Conservation (phyloP, 2,329 filamentous ascomycete genomes). For the Thermoascus crustaceus region DNA sequence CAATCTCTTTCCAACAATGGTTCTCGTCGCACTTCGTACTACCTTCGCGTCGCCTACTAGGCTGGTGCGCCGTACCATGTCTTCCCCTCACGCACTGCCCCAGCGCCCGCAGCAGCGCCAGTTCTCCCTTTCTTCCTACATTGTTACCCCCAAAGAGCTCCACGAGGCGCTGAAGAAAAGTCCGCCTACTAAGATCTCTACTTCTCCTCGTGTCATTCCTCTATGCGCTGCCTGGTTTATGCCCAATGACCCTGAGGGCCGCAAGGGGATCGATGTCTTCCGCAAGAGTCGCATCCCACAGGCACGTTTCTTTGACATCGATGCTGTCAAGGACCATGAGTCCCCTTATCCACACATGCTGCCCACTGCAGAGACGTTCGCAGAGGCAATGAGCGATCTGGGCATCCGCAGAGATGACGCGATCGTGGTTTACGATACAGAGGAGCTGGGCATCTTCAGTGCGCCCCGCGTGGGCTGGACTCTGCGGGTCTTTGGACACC, state of each 20-base stretch:
- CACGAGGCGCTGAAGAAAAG: slow-evolving; percentile 74
- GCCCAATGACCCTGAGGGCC: slow-evolving; percentile 69
- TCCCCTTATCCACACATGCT: slow-evolving; percentile 97
- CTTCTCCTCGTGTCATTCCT: slow-evolving; percentile 74
- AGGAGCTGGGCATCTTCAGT: slow-evolving; percentile 87
- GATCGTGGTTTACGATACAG: slow-evolving; percentile 87
- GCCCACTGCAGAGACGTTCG: slow-evolving; percentile 70
- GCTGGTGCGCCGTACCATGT: slow-evolving; percentile 20
- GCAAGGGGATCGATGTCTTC: slow-evolving; percentile 74
- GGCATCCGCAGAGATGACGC: slow-evolving; percentile 82
- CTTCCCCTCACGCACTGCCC: slow-evolving; percentile 15
- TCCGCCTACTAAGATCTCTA: slow-evolving; percentile 67
- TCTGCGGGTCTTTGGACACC: slow-evolving; percentile 78
- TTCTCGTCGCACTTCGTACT: slow-evolving; percentile 25
- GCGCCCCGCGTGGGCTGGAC: slow-evolving; percentile 94
- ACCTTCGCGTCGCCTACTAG: slow-evolving; percentile 15
- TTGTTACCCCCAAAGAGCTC: slow-evolving; percentile 79
- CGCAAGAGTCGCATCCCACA: slow-evolving; percentile 75
- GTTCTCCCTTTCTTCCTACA: slow-evolving; percentile 63
- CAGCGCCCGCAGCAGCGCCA: slow-evolving; percentile 37
- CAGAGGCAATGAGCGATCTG: slow-evolving; percentile 76
- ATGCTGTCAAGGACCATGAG: slow-evolving; percentile 77
- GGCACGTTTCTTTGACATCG: slow-evolving; percentile 92
- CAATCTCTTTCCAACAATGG: slow-evolving; percentile 20
- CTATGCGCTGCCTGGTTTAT: slow-evolving; percentile 95